Evolutionary conservation across 2,329 filamentous ascomycete species (phyloP).

Genomic region (Pyrenophora seminiperda): DNA sequence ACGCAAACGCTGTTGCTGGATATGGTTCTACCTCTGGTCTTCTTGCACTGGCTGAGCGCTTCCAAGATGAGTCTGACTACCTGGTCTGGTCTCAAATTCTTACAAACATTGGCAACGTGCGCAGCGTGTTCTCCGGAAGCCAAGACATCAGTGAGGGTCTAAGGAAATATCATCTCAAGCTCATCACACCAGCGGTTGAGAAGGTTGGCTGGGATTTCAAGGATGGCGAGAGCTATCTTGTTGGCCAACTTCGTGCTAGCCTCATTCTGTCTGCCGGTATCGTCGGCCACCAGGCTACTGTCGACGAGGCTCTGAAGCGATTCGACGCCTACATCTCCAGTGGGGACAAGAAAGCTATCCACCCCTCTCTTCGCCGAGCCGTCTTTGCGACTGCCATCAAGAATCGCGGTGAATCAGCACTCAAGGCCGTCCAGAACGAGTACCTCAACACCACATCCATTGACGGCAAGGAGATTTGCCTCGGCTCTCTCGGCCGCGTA

Average conservation of each 20-base stretch:
- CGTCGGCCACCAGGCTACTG: slow-evolving; percentile 74
- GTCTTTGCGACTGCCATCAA: slow-evolving; percentile 81
- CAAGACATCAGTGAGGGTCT: slow-evolving; percentile 72
- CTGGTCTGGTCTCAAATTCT: slow-evolving; percentile 89
- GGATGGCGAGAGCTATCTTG: slow-evolving; percentile 79
- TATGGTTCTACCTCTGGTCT: slow-evolving; percentile 81
- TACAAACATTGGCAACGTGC: slow-evolving; percentile 74
- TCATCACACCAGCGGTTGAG: slow-evolving; percentile 75
- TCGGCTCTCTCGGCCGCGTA: slow-evolving; percentile 75
- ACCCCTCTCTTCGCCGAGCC: slow-evolving; percentile 78
- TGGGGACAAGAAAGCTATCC: slow-evolving; percentile 69
- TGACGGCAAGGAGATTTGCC: slow-evolving; percentile 86
- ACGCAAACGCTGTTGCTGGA: slow-evolving; percentile 85
- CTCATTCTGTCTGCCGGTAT: slow-evolving; percentile 77
- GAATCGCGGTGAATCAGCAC: slow-evolving; percentile 72
- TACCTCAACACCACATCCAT: slow-evolving; percentile 82
- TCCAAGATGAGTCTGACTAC: slow-evolving; percentile 79
- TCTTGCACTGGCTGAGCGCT: slow-evolving; percentile 82
- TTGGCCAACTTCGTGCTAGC: slow-evolving; percentile 79
- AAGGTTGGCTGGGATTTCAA: slow-evolving; percentile 84
- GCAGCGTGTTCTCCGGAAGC: slow-evolving; percentile 83
- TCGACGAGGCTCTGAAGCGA: slow-evolving; percentile 74
- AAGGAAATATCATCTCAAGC: slow-evolving; percentile 76
- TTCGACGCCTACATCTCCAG: slow-evolving; percentile 80
- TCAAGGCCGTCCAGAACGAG: slow-evolving; percentile 79